Evolutionary conservation across 106 monocot species (phyloP).

Genomic region (Alisma plantagoaquatica): DNA sequence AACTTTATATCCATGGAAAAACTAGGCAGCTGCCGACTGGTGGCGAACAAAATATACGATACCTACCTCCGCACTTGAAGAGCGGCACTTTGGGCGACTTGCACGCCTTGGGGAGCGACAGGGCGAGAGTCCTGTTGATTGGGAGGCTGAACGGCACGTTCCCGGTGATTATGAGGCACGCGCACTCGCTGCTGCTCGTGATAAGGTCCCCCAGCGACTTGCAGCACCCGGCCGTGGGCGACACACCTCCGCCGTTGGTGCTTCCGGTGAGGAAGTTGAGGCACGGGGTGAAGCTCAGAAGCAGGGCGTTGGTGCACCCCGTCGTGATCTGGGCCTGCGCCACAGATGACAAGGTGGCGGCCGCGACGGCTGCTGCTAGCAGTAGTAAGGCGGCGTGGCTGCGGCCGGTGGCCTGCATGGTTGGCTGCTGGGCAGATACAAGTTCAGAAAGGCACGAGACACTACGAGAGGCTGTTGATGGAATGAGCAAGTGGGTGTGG

Average conservation of each 20-base stretch:
- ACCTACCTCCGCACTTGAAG: slow-evolving; percentile 61
- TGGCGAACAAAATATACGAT: not conserved
- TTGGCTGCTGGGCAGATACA: too few species aligned
- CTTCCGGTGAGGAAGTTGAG: slow-evolving; percentile 77
- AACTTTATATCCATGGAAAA: too few species aligned
- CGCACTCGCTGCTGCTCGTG: slow-evolving; percentile 39
- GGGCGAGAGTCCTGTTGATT: slow-evolving; percentile 51
- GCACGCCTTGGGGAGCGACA: slow-evolving; percentile 48
- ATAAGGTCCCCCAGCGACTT: slow-evolving; percentile 33
- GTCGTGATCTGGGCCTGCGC: slow-evolving; percentile 38
- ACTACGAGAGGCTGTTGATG: too few species aligned
- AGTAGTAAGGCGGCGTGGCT: too few species aligned
- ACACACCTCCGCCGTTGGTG: slow-evolving; percentile 46
- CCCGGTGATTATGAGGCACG: slow-evolving; percentile 72
- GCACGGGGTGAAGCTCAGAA: slow-evolving; percentile 84
- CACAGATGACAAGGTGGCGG: too few species aligned
- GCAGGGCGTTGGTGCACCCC: slow-evolving; percentile 45
- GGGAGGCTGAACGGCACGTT: slow-evolving; percentile 69
- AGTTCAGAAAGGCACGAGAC: too few species aligned
- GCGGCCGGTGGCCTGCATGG: too few species aligned
- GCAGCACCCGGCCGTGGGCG: slow-evolving; percentile 63
- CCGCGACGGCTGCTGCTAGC: too few species aligned
- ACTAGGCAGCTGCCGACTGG: not conserved
- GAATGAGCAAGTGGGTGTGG: too few species aligned
- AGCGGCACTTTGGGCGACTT: slow-evolving; percentile 39